Evolutionary conservation across 768 basidiomycete species (phyloP).

Genomic region (Harrya chromipes): DNA sequence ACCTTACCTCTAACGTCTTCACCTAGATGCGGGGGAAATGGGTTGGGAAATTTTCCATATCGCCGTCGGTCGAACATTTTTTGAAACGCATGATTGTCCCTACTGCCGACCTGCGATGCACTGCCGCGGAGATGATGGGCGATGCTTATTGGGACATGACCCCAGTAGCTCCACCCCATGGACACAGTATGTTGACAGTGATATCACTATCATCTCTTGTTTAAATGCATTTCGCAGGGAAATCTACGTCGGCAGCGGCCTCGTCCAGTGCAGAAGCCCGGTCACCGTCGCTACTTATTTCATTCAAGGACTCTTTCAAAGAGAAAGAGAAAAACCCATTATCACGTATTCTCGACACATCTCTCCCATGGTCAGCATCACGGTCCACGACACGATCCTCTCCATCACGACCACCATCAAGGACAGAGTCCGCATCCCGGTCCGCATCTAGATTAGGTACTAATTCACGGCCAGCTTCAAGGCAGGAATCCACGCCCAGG

Average conservation of each 20-base stretch:
- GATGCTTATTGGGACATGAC: slow-evolving; percentile 63
- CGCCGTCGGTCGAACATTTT: slow-evolving; percentile 59
- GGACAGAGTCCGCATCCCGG: slow-evolving; percentile 13
- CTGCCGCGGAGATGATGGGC: slow-evolving; percentile 57
- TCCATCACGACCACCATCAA: slow-evolving; percentile 14
- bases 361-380: slow-evolving; percentile 34
- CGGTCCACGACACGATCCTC: slow-evolving; percentile 14
- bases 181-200: slow-evolving; percentile 44
- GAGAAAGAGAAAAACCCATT: slow-evolving; percentile 25
- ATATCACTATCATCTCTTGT: not conserved
- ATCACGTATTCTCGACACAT: slow-evolving; percentile 33
- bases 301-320: slow-evolving; percentile 17
- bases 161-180: slow-evolving; percentile 24
- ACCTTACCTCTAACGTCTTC: not conserved
- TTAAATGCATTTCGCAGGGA: slow-evolving; percentile 26
- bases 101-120: slow-evolving; percentile 78
- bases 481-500: slow-evolving; percentile 7
- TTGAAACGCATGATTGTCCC: slow-evolving; percentile 77
- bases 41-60: slow-evolving; percentile 69
- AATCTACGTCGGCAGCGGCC: slow-evolving; percentile 29
- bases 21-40: slow-evolving; percentile 73
- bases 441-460: slow-evolving; percentile 18
- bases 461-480: slow-evolving; percentile 15
- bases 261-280: slow-evolving; percentile 11
- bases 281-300: slow-evolving; percentile 18